These are phyloP conservation scores for Petunia secreta DNA, from an alignment of 257 asterid genomes.

Conservation along the genomic window DNA sequence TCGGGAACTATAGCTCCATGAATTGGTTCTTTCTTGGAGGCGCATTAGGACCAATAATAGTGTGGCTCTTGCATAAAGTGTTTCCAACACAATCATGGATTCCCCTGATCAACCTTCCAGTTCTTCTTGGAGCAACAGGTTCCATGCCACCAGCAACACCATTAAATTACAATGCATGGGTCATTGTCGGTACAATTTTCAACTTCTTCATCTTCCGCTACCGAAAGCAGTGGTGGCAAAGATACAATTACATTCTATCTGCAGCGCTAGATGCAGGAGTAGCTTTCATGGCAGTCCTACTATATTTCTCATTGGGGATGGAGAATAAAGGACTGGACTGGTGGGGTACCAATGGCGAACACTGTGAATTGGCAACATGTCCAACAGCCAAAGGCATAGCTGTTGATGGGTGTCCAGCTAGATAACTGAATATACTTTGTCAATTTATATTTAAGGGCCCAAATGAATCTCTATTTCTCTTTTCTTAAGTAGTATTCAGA, in stretches of 20 bases:
- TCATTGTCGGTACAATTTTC: constrained; percentile 83
- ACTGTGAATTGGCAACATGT: constrained; percentile 78
- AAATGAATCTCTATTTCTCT: neutral
- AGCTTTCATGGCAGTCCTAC: constrained; percentile 86
- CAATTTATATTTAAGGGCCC: neutral
- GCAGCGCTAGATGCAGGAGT: constrained; percentile 95
- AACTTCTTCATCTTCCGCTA: constrained; percentile 84
- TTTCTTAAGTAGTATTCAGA: neutral
- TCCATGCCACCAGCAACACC: constrained; percentile 91
- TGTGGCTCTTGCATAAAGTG: constrained; percentile 85
- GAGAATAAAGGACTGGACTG: constrained; percentile 60
- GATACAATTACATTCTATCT: constrained; percentile 85
- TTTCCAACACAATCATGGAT: constrained; percentile 83
- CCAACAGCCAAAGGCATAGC: constrained; percentile 87
- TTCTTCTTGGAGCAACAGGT: constrained; percentile 81
- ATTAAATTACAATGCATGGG: constrained; percentile 86
- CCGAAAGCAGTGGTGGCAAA: constrained; percentile 88
- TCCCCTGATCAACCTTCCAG: constrained; percentile 88
- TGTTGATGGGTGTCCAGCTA: constrained; percentile 71
- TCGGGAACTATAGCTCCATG: constrained; percentile 78
- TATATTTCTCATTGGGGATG: constrained; percentile 68
- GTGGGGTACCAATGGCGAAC: constrained; percentile 96
- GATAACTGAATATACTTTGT: constrained; percentile 32
- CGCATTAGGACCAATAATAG: constrained; percentile 77
- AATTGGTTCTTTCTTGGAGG: constrained; percentile 94